phyloP scores from a whole-genome alignment of 2,329 filamentous ascomycete species.

The Spiromastix sp. region DNA sequence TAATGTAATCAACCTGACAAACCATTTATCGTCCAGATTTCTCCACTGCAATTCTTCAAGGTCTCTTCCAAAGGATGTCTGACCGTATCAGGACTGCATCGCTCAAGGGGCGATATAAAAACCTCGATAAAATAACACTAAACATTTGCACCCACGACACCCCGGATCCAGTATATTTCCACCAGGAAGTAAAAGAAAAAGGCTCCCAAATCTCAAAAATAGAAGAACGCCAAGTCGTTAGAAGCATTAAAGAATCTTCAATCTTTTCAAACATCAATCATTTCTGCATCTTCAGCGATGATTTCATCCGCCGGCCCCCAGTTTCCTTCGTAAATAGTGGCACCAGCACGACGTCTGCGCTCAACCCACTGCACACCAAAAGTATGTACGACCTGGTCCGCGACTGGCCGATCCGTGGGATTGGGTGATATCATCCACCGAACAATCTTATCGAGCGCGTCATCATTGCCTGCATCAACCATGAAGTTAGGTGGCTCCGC shows the following conservation, averaged over 20 bases:
- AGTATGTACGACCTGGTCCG: conserved; percentile 61
- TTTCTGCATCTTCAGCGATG: conserved; percentile 48
- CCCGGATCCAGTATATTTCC: too few species aligned
- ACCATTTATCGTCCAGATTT: too few species aligned
- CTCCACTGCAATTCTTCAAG: too few species aligned
- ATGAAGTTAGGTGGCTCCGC: conserved; percentile 75
- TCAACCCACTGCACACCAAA: conserved; percentile 74
- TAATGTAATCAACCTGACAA: too few species aligned
- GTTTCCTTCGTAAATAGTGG: conserved; percentile 92
- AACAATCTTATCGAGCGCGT: conserved; percentile 75
- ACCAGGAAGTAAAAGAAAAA: too few species aligned
- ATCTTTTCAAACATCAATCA: conserved; percentile 46
- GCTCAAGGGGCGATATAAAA: too few species aligned
- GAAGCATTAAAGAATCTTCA: conserved; percentile 14
- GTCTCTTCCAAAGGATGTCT: too few species aligned
- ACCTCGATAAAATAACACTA: too few species aligned
- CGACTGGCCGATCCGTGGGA: conserved; percentile 60
- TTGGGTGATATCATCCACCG: conserved; percentile 77
- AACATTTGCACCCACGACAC: too few species aligned
- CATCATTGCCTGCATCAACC: conserved; percentile 59
- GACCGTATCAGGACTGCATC: too few species aligned
- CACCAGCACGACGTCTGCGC: conserved; percentile 66
- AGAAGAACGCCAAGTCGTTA: too few species aligned
- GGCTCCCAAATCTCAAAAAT: too few species aligned
- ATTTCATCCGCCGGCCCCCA: conserved; percentile 73